phyloP scores from a whole-genome alignment of 805 yeast species.

The Lachancea sp. region DNA sequence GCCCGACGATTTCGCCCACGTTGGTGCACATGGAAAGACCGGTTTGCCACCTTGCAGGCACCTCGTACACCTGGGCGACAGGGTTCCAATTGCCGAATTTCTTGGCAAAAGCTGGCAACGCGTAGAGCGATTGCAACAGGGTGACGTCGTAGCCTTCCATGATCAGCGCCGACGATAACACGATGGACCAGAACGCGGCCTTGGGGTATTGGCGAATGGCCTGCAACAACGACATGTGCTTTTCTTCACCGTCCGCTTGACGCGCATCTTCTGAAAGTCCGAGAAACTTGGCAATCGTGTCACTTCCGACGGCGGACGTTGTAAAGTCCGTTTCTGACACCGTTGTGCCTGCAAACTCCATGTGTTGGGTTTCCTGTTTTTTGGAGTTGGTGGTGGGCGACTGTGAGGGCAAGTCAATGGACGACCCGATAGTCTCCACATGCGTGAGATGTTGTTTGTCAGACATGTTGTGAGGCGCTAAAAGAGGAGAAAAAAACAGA shows the following conservation, averaged over 20 bases:
- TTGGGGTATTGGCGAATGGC: slow-evolving; percentile 38
- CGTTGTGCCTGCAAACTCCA: slow-evolving; percentile 6
- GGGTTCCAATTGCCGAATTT: slow-evolving; percentile 35
- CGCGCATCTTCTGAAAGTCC: slow-evolving; percentile 12
- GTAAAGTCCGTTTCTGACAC: slow-evolving; percentile 1
- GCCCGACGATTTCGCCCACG: slow-evolving; percentile 41
- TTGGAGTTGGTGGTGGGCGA: background rate
- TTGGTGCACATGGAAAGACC: slow-evolving; percentile 23
- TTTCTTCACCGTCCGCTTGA: slow-evolving; percentile 19
- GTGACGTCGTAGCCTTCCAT: slow-evolving; percentile 45
- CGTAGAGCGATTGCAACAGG: slow-evolving; percentile 38
- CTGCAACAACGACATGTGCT: slow-evolving; percentile 25
- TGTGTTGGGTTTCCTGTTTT: slow-evolving; percentile 7
- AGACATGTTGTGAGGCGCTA: background rate
- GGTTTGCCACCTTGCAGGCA: slow-evolving; percentile 40
- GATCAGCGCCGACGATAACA: slow-evolving; percentile 38
- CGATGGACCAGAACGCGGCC: slow-evolving; percentile 42
- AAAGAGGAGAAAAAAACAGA: background rate
- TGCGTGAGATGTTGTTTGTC: background rate
- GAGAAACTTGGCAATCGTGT: slow-evolving; percentile 7
- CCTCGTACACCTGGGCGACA: slow-evolving; percentile 23
- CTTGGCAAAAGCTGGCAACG: slow-evolving; percentile 38
- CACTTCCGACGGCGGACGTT: slow-evolving; percentile 1
- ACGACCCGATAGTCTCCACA: slow-evolving; percentile 2
- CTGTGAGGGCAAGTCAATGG: slow-evolving; percentile 1